These are phyloP conservation scores for Populus hybrid DNA, from an alignment of 441 rosid species.

Conservation along the genomic window DNA sequence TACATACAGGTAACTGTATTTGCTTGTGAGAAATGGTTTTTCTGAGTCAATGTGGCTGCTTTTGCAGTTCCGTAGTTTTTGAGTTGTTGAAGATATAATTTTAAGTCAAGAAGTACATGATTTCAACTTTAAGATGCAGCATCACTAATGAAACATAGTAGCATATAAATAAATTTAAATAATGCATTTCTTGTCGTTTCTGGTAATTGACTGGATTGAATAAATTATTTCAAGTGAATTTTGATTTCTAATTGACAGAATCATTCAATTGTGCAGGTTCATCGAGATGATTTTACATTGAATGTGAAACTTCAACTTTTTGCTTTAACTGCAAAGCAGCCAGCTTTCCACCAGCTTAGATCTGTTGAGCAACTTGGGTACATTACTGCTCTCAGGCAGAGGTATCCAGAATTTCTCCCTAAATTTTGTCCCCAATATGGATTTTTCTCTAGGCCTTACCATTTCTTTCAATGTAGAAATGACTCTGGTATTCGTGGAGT, in stretches of 20 bases:
- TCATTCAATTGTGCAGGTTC: conserved; percentile 34
- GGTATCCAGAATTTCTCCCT: too few species aligned
- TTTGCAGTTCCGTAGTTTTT: not conserved
- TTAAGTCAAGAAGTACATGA: not conserved
- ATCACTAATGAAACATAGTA: not conserved
- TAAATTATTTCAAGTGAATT: not conserved
- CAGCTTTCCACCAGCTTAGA: too few species aligned
- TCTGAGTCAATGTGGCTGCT: not conserved
- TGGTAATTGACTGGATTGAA: conserved; percentile 2
- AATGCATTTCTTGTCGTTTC: not conserved
- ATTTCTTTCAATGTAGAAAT: too few species aligned
- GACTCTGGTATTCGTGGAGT: too few species aligned
- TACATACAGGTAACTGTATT: conserved; percentile 69
- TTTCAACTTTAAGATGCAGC: not conserved
- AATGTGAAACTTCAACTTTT: too few species aligned
- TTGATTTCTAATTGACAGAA: conserved; percentile 14
- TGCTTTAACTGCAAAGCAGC: too few species aligned
- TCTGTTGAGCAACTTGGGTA: too few species aligned
- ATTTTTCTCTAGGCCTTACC: too few species aligned
- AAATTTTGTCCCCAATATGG: too few species aligned
- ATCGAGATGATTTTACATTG: conserved; percentile 50
- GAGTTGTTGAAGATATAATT: not conserved
- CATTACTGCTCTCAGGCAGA: too few species aligned
- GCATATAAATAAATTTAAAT: too few species aligned
- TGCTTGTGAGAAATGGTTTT: conserved; percentile 3